A percentile compares a stretch with the other conserved stretches of the same genome.
Evolutionary conservation across 306 rosid species (phyloP).

Genomic region (Castanea mollissima): DNA sequence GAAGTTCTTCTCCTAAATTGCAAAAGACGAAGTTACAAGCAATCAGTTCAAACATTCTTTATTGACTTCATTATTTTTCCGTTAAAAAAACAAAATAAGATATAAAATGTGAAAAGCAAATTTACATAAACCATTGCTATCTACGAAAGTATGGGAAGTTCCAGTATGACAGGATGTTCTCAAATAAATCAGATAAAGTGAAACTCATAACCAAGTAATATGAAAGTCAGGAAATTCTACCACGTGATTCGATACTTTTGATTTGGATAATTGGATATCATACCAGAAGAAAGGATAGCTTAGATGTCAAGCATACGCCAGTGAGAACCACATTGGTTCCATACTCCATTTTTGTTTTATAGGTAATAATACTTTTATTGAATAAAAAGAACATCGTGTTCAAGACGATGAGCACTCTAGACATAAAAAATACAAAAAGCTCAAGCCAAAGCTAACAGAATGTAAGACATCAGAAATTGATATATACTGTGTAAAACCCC

Average conservation of each 20-base stretch:
- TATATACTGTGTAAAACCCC: too few species aligned
- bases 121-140: neutral
- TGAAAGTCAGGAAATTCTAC: neutral
- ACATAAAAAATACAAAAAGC: too few species aligned
- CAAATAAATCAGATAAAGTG: neutral
- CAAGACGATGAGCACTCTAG: too few species aligned
- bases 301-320: neutral
- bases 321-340: neutral
- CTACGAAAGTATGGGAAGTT: neutral
- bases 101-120: neutral
- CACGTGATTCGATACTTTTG: neutral
- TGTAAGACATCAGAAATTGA: too few species aligned
- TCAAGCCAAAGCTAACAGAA: too few species aligned
- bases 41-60: neutral
- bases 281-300: neutral
- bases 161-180: neutral
- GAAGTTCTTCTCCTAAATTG: constrained; percentile 62
- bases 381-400: too few species aligned
- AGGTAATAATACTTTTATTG: too few species aligned
- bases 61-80: neutral
- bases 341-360: neutral
- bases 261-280: neutral
- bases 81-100: neutral
- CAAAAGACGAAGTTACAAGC: neutral
- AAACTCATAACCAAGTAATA: neutral